Conservation (phyloP, 257 asterid genomes). For the Orobanche coerulescens region DNA sequence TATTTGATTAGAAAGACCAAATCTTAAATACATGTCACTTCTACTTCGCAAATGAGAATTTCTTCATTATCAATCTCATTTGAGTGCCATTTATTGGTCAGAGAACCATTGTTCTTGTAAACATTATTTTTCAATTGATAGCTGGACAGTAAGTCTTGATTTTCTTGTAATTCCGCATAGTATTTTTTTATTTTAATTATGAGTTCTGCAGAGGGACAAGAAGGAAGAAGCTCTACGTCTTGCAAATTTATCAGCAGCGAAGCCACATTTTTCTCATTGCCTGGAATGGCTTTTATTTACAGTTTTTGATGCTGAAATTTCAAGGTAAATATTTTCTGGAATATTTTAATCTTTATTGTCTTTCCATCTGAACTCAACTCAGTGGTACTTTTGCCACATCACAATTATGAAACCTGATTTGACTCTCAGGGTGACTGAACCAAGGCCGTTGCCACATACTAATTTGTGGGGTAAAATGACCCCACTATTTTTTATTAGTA, state of each 20-base stretch:
- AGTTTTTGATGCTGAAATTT: constrained; percentile 94
- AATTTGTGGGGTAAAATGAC: no score
- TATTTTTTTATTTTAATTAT: constrained; percentile 8
- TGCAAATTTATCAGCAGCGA: constrained; percentile 90
- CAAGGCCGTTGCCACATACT: no score
- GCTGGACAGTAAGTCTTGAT: background rate
- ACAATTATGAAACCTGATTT: constrained; percentile 4
- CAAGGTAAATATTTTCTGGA: constrained; percentile 47
- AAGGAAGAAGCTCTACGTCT: constrained; percentile 91
- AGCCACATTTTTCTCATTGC: constrained; percentile 98
- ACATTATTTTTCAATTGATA: background rate
- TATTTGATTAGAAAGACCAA: no score
- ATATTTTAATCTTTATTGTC: constrained; percentile 12
- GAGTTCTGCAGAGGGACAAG: constrained; percentile 75
- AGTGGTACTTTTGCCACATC: constrained; percentile 11
- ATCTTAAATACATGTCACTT: no score
- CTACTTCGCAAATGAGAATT: no score
- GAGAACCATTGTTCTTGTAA: background rate
- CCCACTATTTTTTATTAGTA: no score
- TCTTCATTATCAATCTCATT: no score
- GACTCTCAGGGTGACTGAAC: constrained; percentile 11
- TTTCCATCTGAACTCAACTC: constrained; percentile 5
- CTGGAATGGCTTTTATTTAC: constrained; percentile 99
- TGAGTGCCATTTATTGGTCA: background rate
- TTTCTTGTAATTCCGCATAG: constrained; percentile 17